A percentile compares a stretch with the other conserved stretches of the same genome.
phyloP scores from a whole-genome alignment of 805 yeast genomes.

The Metschnikowia noctiluminum region DNA sequence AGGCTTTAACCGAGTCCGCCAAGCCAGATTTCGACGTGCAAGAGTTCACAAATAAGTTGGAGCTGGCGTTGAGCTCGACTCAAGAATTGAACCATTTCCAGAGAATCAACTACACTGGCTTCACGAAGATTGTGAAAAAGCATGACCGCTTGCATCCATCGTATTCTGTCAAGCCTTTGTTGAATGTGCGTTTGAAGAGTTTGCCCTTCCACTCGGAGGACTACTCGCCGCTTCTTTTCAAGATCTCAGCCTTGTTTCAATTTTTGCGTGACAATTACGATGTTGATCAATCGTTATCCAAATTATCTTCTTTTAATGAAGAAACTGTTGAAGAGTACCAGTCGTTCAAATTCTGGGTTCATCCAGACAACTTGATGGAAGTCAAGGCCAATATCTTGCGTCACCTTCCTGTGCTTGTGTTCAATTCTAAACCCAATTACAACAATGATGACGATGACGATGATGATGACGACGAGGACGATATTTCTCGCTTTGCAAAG shows the following conservation, averaged over 20 bases:
- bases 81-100: slow-evolving; percentile 88
- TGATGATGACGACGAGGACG: slow-evolving; percentile 45
- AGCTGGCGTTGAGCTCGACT: slow-evolving; percentile 68
- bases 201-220: slow-evolving; percentile 94
- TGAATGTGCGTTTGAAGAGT: slow-evolving; percentile 81
- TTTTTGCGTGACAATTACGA: slow-evolving; percentile 73
- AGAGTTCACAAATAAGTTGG: slow-evolving; percentile 64
- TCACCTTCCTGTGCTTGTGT: slow-evolving; percentile 88
- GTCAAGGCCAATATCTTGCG: slow-evolving; percentile 93
- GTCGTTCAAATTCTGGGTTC: slow-evolving; percentile 91
- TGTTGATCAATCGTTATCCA: slow-evolving; percentile 45
- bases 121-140: slow-evolving; percentile 89
- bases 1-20: slow-evolving; percentile 46
- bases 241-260: slow-evolving; percentile 76
- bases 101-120: slow-evolving; percentile 91
- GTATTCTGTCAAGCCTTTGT: slow-evolving; percentile 85
- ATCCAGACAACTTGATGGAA: slow-evolving; percentile 90
- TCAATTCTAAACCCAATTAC: slow-evolving; percentile 44
- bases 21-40: slow-evolving; percentile 50
- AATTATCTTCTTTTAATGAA: slow-evolving; percentile 45
- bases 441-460: slow-evolving; percentile 48
- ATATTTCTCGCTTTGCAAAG: slow-evolving; percentile 15
- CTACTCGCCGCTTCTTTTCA: slow-evolving; percentile 84
- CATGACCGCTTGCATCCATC: slow-evolving; percentile 88
- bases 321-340: slow-evolving; percentile 42